Evolutionary conservation across 2,329 filamentous ascomycete genomes (phyloP), one percentile per base, ranked within the genome.

Genomic region (Falciphora oryzae): DNA sequence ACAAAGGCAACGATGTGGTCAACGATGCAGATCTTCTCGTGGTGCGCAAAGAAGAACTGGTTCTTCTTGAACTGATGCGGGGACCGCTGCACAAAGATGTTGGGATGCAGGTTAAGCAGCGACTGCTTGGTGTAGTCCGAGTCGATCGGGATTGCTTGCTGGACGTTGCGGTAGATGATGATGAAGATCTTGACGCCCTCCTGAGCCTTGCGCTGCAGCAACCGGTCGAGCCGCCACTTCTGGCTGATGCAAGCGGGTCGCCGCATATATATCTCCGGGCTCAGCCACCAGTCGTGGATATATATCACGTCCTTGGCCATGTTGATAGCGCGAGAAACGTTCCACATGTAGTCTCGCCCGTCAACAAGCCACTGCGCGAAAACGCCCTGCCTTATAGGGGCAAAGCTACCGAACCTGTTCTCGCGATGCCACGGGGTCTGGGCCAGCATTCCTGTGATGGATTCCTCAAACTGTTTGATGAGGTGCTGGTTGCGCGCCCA

Each of bases 21-120:
- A 25, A 99, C 91, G 57, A 99, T 88, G 72, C 93, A 94, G n/a
- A 99, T 85, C 77, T 99, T 99, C 75, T 99, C 95, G 77, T 99
- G 95, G 74, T 99, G 95, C 1, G 95, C 95, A 83, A 96, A 99
- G 81, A 99, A 99, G 80, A 99, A 99, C 59, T 97, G 96, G 72
- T 98, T 98, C 78, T 99, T 96, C 73, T 96, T 91, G 77, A 98
- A 93, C 76, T 99, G 95, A 71, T 99, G 97, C 0, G 95, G 95
- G 3, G 95, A 98, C 71, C 95, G 84, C 74, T 98, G 93, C 18
- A 99, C 93, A 71, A 97, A 97, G 67, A 99, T 89, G 74, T 99
- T 99, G 27, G 93, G 93, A 71, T 98, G 94, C 10, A 99, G 83
- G 73, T 98, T 96, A 61, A 99, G 85, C 65, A 99, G 83, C 1